Conservation (phyloP, 192 early-diverging fungal genomes). For the Umbelopsis sp. region DNA sequence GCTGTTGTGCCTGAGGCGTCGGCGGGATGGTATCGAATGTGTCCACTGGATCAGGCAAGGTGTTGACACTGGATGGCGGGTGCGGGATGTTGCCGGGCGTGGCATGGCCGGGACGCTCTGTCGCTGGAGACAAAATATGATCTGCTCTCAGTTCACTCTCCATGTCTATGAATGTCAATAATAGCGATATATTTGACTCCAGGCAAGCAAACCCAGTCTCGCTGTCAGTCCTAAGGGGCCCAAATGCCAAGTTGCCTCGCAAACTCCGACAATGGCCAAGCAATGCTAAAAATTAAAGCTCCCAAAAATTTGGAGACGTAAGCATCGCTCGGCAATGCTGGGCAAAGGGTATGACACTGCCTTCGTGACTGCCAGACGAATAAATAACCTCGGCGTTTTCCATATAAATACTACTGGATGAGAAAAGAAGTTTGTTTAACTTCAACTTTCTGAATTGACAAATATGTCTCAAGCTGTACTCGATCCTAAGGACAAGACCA, state of each 20-base stretch:
- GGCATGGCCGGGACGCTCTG: neutral
- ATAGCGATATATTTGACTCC: no score
- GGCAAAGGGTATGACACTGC: no score
- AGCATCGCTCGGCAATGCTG: no score
- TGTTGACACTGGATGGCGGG: neutral
- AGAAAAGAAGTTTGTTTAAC: neutral
- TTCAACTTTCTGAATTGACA: neutral
- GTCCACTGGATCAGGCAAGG: neutral
- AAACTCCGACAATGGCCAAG: no score
- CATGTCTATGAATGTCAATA: neutral
- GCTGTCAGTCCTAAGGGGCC: no score
- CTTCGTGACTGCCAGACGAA: no score
- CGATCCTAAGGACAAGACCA: slow-evolving; percentile 7
- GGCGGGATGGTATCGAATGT: slow-evolving; percentile 18
- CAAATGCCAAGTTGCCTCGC: no score
- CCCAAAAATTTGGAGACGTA: no score
- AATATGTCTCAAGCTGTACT: slow-evolving; percentile 1
- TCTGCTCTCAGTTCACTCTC: slow-evolving; percentile 10
- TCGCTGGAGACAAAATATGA: neutral
- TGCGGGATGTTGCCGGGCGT: neutral
- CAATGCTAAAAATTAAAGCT: no score
- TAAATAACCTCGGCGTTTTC: no score
- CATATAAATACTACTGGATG: no score
- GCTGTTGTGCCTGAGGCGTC: neutral
- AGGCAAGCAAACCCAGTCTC: no score